Base-by-base conservation (phyloP, 1,284 basidiomycete species). In the Sporisorium exsertum region DNA sequence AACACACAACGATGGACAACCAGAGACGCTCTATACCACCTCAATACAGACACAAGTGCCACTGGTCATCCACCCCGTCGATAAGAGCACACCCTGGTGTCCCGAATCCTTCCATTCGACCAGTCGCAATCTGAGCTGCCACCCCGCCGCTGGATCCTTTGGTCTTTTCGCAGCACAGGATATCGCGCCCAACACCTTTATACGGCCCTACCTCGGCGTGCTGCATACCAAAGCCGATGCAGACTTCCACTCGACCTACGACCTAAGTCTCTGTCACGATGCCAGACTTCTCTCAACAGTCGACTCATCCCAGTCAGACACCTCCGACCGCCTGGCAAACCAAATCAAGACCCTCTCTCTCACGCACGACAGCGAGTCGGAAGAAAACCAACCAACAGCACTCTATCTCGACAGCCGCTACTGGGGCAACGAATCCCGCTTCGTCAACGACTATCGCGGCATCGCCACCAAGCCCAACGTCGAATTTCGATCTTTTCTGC, bases 151-250 rank as follows among this genome's bases (percentile, higher is more conserved):
- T 60, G 93, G 93, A 0, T 94, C 97, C 83, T 87, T 86, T 75
- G 94, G 94, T 0, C 88, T 97, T 16, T 95, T 95, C 85, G 91
- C 93, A 8, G 86, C 87, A 24, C 89, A 88, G 66, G 92, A 91
- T 81, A 91, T 95, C 27, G 87, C 89, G 1, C 87, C 89, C 4
- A 88, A 89, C 56, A 89, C 90, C 20, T 89, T 91, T 75, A 90
- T 96, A 50, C 84, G 95, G 8, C 91, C 94, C 63, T 97, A 97
- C 82, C 86, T 92, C 29, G 95, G 94, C 40, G 89, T 94, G 80
- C 88, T 95, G n/a, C 93, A 94, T 79, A 89, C 89, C 76, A 90
- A 93, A 78, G 89, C 90, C 42, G 89, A 93, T 60, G 68, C 67
- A 9, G 76, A 80, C 35, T 60, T 65, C 55, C 51, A 88, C 26